Percentiles rank a stretch among this genome's conserved stretches.
phyloP scores from a whole-genome alignment of 441 rosid genomes.

The Adansonia gregorii region DNA sequence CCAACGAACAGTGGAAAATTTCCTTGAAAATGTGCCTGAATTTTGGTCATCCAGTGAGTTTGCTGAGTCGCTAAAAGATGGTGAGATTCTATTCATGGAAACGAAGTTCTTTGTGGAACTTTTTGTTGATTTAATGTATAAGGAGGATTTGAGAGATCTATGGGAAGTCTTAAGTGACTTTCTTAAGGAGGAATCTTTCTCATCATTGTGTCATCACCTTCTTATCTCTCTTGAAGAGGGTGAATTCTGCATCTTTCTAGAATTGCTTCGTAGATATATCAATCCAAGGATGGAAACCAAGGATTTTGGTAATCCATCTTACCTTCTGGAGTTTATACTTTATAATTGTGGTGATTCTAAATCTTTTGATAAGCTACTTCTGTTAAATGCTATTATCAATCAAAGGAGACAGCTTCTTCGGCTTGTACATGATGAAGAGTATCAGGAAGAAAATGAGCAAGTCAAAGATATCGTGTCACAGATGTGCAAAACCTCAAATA shows the following conservation, averaged over 20 bases:
- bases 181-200: conserved; percentile 65
- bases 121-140: conserved; percentile 65
- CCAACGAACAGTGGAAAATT: conserved; percentile 68
- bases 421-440: conserved; percentile 66
- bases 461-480: conserved; percentile 49
- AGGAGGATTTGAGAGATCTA: conserved; percentile 63
- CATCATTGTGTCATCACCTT: conserved; percentile 65
- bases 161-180: conserved; percentile 75
- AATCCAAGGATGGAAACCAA: conserved; percentile 34
- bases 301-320: conserved; percentile 43
- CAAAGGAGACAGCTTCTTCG: conserved; percentile 70
- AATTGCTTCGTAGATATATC: conserved; percentile 45
- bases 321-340: conserved; percentile 63
- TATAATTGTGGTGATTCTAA: conserved; percentile 43
- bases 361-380: conserved; percentile 66
- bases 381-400: conserved; percentile 66
- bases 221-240: conserved; percentile 70
- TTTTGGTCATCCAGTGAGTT: conserved; percentile 91
- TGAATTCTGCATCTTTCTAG: conserved; percentile 56
- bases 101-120: conserved; percentile 63
- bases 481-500: conserved; percentile 47
- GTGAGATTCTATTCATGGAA: conserved; percentile 67
- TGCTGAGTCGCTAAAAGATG: conserved; percentile 75
- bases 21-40: conserved; percentile 79
- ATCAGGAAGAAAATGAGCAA: conserved; percentile 42